phyloP scores from a whole-genome alignment of 768 basidiomycete genomes.

The Rhodotorula sphaerocarpa region DNA sequence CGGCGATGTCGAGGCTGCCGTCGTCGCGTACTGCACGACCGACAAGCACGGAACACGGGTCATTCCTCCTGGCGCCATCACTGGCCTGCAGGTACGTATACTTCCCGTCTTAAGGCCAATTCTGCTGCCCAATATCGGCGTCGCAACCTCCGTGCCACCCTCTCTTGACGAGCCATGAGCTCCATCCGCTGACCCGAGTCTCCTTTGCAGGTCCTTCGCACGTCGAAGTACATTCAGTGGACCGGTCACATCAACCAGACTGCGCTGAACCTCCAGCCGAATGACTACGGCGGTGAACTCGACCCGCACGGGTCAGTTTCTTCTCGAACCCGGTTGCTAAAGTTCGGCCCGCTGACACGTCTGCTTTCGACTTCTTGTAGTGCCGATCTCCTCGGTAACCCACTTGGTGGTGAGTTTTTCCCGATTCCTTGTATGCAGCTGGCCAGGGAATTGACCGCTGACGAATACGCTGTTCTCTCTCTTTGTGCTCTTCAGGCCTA shows the following conservation, averaged over 20 bases:
- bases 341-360: neutral
- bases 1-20: conserved; percentile 24
- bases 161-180: too few species aligned
- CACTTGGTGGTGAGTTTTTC: conserved; percentile 6
- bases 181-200: neutral
- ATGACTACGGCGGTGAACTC: conserved; percentile 60
- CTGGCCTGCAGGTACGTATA: conserved; percentile 48
- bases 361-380: conserved; percentile 52
- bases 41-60: conserved; percentile 58
- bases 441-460: too few species aligned
- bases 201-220: conserved; percentile 37
- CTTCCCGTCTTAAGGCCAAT: neutral
- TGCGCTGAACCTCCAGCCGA: conserved; percentile 49
- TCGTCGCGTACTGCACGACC: conserved; percentile 38
- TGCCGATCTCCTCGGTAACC: conserved; percentile 61
- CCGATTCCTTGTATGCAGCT: neutral
- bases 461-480: too few species aligned
- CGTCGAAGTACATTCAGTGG: conserved; percentile 46
- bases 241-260: conserved; percentile 58
- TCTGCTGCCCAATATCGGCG: too few species aligned
- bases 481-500: conserved; percentile 4
- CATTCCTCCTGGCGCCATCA: conserved; percentile 58
- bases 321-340: neutral
- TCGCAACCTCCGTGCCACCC: too few species aligned
- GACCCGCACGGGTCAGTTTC: neutral